Evolutionary conservation across 1,284 basidiomycete species (phyloP), one percentile per base, ranked within the genome.

Genomic region (Austroboletus niveus): DNA sequence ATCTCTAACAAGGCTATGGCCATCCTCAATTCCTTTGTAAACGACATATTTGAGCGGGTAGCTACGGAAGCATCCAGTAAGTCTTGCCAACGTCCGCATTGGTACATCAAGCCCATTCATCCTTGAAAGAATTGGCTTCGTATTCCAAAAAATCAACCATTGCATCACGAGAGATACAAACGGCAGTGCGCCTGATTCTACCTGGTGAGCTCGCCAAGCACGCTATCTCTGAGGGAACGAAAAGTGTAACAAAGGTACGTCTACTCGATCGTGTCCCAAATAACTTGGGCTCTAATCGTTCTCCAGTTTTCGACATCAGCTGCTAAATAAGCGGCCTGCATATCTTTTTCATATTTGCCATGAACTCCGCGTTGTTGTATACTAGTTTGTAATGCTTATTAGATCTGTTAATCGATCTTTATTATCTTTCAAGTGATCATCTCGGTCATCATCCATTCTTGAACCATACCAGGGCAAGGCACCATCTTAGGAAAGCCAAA

Each of bases 101-200:
- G 29, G 2, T 11, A 11, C 10, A 22, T 24, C 1, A 7, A n/a
- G 22, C 47, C 55, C n/a, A 68, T 22, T 0, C 14, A 2, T 29
- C 5, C 1, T 38, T 38, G 34, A 6, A 10, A 81, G 80, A 88
- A 71, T 82, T 90, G 59, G 86, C 87, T 39, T 76, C 81, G 2
- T 89, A 90, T 79, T 88, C 86, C 60, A 87, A 88, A 76, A 87
- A 87, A 73, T 86, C 85, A 15, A 90, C 87, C 48, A 89, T 90
- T 69, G 88, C 87, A 54, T 89, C 87, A 45, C 84, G 88, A 56
- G 87, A 90, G 70, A 89, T 90, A 63, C 87, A 90, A 70, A 90
- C 87, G 9, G 75, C 87, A 31, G 86, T 89, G 47, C 85, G 87
- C 58, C 75, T 90, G 41, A 89, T 90, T 70, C 82, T 90, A 24